phyloP scores from a whole-genome alignment of 2,329 filamentous ascomycete genomes.

The Scorias spongiosa region DNA sequence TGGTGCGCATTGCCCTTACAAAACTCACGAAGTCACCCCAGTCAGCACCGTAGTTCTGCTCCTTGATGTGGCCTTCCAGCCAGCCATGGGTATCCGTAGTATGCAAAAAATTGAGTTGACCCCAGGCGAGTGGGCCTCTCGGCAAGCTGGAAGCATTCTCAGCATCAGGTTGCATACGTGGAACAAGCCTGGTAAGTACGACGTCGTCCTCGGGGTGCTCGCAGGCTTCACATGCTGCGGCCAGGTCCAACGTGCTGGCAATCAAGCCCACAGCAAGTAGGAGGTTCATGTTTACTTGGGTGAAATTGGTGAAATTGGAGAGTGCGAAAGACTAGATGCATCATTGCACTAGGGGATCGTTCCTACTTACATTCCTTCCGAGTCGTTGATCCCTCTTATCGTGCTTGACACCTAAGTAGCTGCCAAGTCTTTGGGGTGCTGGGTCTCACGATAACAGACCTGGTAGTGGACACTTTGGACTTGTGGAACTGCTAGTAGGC shows the following conservation, averaged over 20 bases:
- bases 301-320: too few species aligned
- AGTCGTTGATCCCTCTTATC: too few species aligned
- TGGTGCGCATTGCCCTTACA: slow-evolving; percentile 43
- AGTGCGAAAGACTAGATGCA: too few species aligned
- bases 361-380: too few species aligned
- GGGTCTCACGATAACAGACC: too few species aligned
- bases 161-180: slow-evolving; percentile 31
- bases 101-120: slow-evolving; percentile 51
- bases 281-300: too few species aligned
- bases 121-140: slow-evolving; percentile 39
- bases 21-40: slow-evolving; percentile 53
- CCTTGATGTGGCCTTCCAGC: slow-evolving; percentile 37
- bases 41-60: slow-evolving; percentile 49
- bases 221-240: slow-evolving; percentile 21
- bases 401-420: too few species aligned
- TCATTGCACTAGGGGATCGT: too few species aligned
- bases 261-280: slow-evolving; percentile 2
- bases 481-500: too few species aligned
- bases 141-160: slow-evolving; percentile 24
- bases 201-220: slow-evolving; percentile 27
- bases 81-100: slow-evolving; percentile 49
- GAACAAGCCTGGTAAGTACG: slow-evolving; percentile 25
- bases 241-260: not conserved
- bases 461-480: too few species aligned
- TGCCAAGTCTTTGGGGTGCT: too few species aligned